Conservation (phyloP, 176 grass and related monocot genomes). For the Cymbopogon citratus region DNA sequence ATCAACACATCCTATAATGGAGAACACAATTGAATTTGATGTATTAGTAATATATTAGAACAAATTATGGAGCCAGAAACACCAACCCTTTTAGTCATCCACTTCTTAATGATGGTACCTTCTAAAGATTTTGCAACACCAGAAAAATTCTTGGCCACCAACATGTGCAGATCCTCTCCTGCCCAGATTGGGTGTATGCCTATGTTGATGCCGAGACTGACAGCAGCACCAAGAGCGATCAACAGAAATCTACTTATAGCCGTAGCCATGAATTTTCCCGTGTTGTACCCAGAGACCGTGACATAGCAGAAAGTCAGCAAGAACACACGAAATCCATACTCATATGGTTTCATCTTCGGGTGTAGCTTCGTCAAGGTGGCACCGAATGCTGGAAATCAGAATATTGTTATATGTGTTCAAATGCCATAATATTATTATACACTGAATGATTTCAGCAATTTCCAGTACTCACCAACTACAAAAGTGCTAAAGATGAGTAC, state of each 20-base stretch:
- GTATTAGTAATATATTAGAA: background rate
- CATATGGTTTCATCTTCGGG: slow-evolving; percentile 74
- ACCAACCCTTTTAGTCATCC: background rate
- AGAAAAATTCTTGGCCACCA: slow-evolving; percentile 71
- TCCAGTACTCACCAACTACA: slow-evolving; percentile 48
- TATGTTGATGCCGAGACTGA: slow-evolving; percentile 68
- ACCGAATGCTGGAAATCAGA: slow-evolving; percentile 34
- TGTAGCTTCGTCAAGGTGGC: slow-evolving; percentile 67
- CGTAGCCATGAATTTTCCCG: slow-evolving; percentile 53
- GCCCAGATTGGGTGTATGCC: slow-evolving; percentile 95
- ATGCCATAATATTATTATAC: background rate
- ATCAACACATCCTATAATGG: slow-evolving; percentile 67
- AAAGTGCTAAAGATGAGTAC: slow-evolving; percentile 66
- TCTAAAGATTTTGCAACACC: slow-evolving; percentile 85
- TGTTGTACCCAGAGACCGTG: slow-evolving; percentile 73
- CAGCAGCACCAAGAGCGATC: slow-evolving; percentile 66
- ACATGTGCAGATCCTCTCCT: slow-evolving; percentile 83
- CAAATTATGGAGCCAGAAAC: background rate
- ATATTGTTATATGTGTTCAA: background rate
- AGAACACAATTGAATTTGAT: background rate
- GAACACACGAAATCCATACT: slow-evolving; percentile 92
- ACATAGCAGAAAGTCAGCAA: slow-evolving; percentile 92
- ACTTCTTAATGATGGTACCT: slow-evolving; percentile 35
- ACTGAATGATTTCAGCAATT: background rate
- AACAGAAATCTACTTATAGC: slow-evolving; percentile 74